Conservation (phyloP, 2,329 filamentous ascomycete species). For the Trichoderma sp. region DNA sequence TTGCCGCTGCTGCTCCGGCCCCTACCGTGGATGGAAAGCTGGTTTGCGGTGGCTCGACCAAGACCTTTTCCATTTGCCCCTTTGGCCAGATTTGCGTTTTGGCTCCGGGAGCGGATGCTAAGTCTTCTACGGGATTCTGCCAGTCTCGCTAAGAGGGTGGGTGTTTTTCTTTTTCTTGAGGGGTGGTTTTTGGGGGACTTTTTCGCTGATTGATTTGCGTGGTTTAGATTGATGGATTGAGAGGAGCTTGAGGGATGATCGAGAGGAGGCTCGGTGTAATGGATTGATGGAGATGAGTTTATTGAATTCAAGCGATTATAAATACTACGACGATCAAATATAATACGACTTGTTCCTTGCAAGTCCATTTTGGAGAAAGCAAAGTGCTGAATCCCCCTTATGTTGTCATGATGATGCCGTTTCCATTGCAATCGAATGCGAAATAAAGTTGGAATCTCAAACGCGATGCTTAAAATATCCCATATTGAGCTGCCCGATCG, state of each 20-base stretch:
- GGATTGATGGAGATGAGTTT: slow-evolving; percentile 7
- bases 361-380: neutral
- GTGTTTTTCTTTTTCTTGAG: neutral
- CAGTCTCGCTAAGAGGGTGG: neutral
- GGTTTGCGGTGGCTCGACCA: neutral
- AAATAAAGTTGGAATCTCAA: neutral
- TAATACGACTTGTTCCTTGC: neutral
- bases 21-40: neutral
- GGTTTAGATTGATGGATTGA: neutral
- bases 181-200: too few species aligned
- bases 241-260: neutral
- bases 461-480: neutral
- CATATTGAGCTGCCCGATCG: neutral
- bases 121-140: neutral
- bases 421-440: neutral
- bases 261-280: neutral
- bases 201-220: neutral
- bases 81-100: slow-evolving; percentile 6
- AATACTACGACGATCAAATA: neutral
- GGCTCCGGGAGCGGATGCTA: neutral
- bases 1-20: slow-evolving; percentile 5
- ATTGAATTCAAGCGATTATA: slow-evolving; percentile 4
- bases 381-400: neutral
- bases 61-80: neutral
- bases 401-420: neutral